Evolutionary conservation across 768 basidiomycete genomes (phyloP), one percentile per base, ranked within the genome.

Genomic region (Suillus spraguei): DNA sequence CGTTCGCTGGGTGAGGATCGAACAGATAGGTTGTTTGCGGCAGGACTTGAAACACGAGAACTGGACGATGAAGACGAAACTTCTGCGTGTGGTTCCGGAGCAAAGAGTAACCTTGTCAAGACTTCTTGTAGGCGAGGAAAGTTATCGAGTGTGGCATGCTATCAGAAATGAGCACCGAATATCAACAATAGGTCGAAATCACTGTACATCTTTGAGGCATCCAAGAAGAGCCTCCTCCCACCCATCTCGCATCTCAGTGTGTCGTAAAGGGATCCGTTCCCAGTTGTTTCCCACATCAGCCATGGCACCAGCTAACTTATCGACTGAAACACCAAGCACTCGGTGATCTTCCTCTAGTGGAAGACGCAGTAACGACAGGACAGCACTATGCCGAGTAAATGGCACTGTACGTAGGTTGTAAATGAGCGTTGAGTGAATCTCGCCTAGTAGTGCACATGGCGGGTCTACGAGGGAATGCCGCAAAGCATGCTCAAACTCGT

Each of bases 141-240:
- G 70, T 83, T 92, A 54, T 82, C 78, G 24, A 85, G 67, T 42
- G 86, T 92, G 32, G 91, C 94, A 66, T 93, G 89, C 92, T 95
- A 59, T 61, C 20, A 65, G 49, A n/a, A 32, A 60, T 38, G n/a
- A 41, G 60, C n/a, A 53, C 44, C 36, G 50, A 39, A 39, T 33
- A 60, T 56, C 7, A n/a, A 56, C 22, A 54, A 50, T 55, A 44
- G 17, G 24, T 53, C 44, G 61, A n/a, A 60, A 22, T 47, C 58
- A 87, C 94, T 67, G 11, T 69, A 97, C 95, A 75, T 97, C 90
- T 81, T 92, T 92, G 67, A 97, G 78, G 70, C 94, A 91, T 49
- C 94, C 94, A 38, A 95, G 81, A 24, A 97, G 81, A 17, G 93
- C 90, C 67, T 95, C 93, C 76, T 97, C 94, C 96, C 96, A 98